Percentiles rank a stretch among this genome's conserved stretches.
Conservation (phyloP, 1,139 yeast species). For the Yamadazyma mexicana region DNA sequence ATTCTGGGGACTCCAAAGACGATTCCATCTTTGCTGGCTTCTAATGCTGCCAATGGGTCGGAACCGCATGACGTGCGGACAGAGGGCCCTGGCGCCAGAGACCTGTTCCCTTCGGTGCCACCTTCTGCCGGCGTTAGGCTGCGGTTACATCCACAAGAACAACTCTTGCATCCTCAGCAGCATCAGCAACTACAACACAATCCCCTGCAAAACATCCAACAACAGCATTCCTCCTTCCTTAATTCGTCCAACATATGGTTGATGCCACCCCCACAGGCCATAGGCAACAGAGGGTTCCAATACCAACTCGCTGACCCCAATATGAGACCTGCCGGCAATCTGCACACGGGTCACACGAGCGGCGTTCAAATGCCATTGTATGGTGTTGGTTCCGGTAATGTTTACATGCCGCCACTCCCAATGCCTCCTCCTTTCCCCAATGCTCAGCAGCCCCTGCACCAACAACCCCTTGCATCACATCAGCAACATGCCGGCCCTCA, state of each 20-base stretch:
- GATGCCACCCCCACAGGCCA: constrained; percentile 3
- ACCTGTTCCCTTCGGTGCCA: no score
- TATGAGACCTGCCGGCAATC: background rate
- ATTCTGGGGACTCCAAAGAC: no score
- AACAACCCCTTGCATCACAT: no score
- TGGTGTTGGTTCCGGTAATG: background rate
- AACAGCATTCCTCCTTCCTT: background rate
- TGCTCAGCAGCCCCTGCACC: background rate
- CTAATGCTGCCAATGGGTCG: no score
- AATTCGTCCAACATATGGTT: constrained; percentile 2
- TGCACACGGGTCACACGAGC: background rate
- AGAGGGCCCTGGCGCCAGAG: no score
- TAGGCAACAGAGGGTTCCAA: background rate
- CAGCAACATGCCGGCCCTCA: no score
- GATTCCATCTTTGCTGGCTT: no score
- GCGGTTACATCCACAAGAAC: background rate
- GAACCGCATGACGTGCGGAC: no score
- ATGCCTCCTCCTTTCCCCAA: background rate
- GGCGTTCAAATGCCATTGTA: background rate
- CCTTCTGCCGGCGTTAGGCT: no score
- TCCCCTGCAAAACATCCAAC: background rate
- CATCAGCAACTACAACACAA: background rate
- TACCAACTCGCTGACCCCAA: background rate
- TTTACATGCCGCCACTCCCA: constrained; percentile 2
- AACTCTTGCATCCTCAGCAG: background rate